Evolutionary conservation across 176 grass and related monocot genomes (phyloP), one percentile per base, ranked within the genome.

Genomic region (Saccharum spontaneum): DNA sequence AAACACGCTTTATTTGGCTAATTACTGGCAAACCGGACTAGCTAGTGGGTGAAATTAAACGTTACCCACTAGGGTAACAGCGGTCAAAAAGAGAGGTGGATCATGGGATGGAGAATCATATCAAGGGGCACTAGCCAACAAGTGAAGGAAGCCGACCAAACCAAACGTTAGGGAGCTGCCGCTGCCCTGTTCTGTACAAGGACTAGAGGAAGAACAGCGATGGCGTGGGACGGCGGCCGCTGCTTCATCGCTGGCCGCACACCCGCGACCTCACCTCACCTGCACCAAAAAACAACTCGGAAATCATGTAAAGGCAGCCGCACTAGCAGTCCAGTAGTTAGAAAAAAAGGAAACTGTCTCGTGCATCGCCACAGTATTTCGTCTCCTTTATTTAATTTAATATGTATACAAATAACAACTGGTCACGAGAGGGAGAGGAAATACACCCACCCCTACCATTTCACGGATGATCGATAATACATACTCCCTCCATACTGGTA

Each of bases 191-290:
- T 13, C 46, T 15, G 46, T 49, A 49, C 6, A 49, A 65, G 23
- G 16, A 24, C 45, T 14, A 46, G 43, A 46, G 45, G 45, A 46
- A 46, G 45, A 46, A 14, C 3, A 69, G 71, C 30, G 80, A 62
- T 16, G 67, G 41, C 36, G 0, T 55, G 69, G 81, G 82, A 33
- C 87, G 83, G 88, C 88, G 8, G 88, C 88, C 88, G 88, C 79
- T 82, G 54, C 88, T 86, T 71, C 83, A 78, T 78, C 88, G 73
- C 66, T 86, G 88, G 88, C 88, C 83, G 76, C 88, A 78, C 88
- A 86, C 17, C 31, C 87, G 72, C 82, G 76, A 41, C 81, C 81
- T 10, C 12, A 4, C 46, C n/a, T 60, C 72, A 76, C 37, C 13
- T 30, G n/a, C 82, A n/a, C 45, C 36, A 85, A 54, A 30, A 81